Base-by-base conservation (phyloP, 495 filamentous ascomycete genomes). In the Aspergillus saccharolyticus region DNA sequence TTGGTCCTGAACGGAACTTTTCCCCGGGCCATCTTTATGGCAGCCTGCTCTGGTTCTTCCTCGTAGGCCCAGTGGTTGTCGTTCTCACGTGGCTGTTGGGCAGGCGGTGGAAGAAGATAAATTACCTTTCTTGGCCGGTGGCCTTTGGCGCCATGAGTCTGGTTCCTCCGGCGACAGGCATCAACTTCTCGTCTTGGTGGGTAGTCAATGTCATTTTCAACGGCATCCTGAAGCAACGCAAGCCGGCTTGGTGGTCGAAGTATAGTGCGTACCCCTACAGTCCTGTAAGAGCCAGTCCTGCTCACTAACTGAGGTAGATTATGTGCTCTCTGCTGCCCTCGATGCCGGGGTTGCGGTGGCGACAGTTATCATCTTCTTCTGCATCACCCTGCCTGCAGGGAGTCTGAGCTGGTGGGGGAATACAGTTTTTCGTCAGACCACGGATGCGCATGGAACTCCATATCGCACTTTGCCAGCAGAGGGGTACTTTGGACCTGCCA, bases 121-220 rank as follows among this genome's bases (percentile, higher is more conserved):
- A 79, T 39, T 84, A 81, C 65, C 63, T 85, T 10, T 86, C 85
- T 59, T 82, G 85, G 57, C 86, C 87, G 0, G 71, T 90, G 0
- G 84, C 88, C 45, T 88, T 90, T 61, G 86, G 85, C 30, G 85
- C 85, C 21, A 80, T 84, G 57, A 80, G 79, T 8, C 57, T 69
- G 2, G 86, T 89, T 24, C 85, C 87, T 0, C 86, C 85, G 0
- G 85, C 85, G 2, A 86, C 82, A 3, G 84, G 85, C 9, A 76
- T 89, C 46, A 89, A 83, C 63, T 89, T 88, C 62, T 77, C 86
- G 7, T 81, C 79, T 0, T 89, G 86, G 86, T 85, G 83, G 64
- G 70, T 83, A 20, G 82, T 87, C 15, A 86, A 86, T 25, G 80
- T 77, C 44, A 66, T 85, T 8, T 89, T 89, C 75, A 84, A 89